Percentiles rank a stretch among this genome's conserved stretches.
These are phyloP conservation scores for Amanita inopinata DNA, from an alignment of 768 basidiomycete genomes.

Conservation along the genomic window DNA sequence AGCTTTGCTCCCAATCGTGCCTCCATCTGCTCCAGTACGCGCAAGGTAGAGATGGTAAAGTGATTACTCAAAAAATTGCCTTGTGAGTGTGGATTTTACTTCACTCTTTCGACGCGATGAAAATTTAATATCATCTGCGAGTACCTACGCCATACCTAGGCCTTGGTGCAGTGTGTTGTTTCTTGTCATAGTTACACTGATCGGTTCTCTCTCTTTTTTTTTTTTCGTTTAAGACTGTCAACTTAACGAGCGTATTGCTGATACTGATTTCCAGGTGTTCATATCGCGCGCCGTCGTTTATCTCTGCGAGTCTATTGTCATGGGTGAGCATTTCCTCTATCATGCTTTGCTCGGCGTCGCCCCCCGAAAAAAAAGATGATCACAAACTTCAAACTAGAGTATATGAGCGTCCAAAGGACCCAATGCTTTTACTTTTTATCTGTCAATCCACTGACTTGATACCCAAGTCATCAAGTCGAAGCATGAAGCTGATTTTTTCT, in stretches of 20 bases:
- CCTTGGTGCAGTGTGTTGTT: constrained; percentile 42
- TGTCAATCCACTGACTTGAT: constrained; percentile 47
- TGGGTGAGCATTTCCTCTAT: constrained; percentile 3
- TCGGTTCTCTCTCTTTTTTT: constrained; percentile 27
- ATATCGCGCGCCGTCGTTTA: too few relatives aligned
- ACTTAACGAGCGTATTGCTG: neutral
- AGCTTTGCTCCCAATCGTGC: too few relatives aligned
- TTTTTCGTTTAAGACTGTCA: neutral
- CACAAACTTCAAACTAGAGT: constrained; percentile 83
- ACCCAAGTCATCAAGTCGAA: neutral
- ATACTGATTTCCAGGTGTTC: neutral
- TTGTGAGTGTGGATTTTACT: neutral
- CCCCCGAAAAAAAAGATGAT: constrained; percentile 39
- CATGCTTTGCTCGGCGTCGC: constrained; percentile 1
- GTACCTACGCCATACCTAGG: constrained; percentile 45
- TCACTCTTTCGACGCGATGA: constrained; percentile 50
- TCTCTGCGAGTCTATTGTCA: too few relatives aligned
- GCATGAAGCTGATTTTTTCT: neutral
- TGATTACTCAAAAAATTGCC: too few relatives aligned
- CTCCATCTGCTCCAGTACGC: too few relatives aligned
- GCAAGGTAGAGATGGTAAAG: too few relatives aligned
- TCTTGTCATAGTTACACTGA: constrained; percentile 95
- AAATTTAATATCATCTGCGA: constrained; percentile 34
- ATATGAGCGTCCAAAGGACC: constrained; percentile 61
- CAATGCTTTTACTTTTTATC: constrained; percentile 62